phyloP scores from a whole-genome alignment of 2,329 filamentous ascomycete species.

The Corinectria fuckeliana region DNA sequence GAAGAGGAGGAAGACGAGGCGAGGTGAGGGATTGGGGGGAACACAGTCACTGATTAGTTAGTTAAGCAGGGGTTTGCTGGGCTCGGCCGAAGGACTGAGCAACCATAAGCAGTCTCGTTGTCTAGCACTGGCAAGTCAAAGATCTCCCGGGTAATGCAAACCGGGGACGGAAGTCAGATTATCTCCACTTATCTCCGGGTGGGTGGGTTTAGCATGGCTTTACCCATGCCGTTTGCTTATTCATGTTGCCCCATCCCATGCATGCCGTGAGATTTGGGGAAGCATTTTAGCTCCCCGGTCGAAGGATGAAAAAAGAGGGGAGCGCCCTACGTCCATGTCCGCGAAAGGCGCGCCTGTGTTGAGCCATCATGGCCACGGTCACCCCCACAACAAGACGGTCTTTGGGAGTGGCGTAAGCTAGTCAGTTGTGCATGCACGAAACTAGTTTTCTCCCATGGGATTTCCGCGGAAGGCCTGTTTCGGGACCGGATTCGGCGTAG shows the following conservation, averaged over 20 bases:
- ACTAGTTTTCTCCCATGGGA: no score
- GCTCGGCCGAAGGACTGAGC: neutral
- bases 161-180: neutral
- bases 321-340: neutral
- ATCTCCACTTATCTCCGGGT: slow-evolving; percentile 25
- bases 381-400: neutral
- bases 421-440: no score
- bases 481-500: neutral
- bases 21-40: neutral
- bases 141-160: neutral
- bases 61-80: neutral
- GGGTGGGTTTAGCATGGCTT: slow-evolving; percentile 8
- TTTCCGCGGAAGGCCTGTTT: neutral
- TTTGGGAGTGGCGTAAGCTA: no score
- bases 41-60: no score
- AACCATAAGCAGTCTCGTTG: neutral
- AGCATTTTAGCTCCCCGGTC: neutral
- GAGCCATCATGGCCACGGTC: neutral
- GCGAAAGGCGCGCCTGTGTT: neutral
- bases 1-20: neutral
- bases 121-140: neutral
- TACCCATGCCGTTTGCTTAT: neutral
- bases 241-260: neutral
- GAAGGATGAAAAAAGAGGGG: neutral
- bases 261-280: neutral